A percentile compares a stretch with the other conserved stretches of the same genome.
phyloP scores from a whole-genome alignment of 192 early-diverging fungal species.

The Dissophora ornata region DNA sequence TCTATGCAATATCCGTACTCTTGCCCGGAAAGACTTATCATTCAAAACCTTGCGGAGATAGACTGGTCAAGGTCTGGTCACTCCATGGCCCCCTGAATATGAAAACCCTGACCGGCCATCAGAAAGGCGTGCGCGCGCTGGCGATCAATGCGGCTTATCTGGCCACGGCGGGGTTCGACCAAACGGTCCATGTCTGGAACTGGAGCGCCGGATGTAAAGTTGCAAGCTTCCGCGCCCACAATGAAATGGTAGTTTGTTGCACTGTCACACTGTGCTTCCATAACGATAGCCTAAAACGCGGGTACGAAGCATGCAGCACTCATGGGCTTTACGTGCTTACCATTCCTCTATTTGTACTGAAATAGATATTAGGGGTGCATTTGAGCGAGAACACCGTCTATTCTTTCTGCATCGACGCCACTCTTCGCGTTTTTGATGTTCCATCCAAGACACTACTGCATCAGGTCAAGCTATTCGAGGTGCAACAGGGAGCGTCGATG shows the following conservation, averaged over 20 bases:
- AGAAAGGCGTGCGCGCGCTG: slow-evolving; percentile 40
- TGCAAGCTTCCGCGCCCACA: slow-evolving; percentile 47
- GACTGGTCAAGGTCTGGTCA: slow-evolving; percentile 44
- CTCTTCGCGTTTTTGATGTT: slow-evolving; percentile 40
- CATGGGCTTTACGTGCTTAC: not conserved
- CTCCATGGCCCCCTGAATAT: slow-evolving; percentile 38
- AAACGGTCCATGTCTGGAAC: slow-evolving; percentile 42
- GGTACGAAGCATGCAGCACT: no score
- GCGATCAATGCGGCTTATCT: slow-evolving; percentile 42
- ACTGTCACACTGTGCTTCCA: no score
- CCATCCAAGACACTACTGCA: slow-evolving; percentile 35
- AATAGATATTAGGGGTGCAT: slow-evolving; percentile 42
- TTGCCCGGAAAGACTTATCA: no score
- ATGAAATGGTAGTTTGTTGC: slow-evolving; percentile 47
- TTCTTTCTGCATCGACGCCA: slow-evolving; percentile 45
- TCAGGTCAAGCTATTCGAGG: slow-evolving; percentile 42
- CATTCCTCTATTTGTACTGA: slow-evolving; percentile 1
- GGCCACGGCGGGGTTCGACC: slow-evolving; percentile 45
- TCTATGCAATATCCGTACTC: no score
- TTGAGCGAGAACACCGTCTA: slow-evolving; percentile 27
- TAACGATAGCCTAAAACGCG: no score
- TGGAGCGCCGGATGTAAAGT: slow-evolving; percentile 39
- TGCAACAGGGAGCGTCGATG: slow-evolving; percentile 21
- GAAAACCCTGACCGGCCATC: slow-evolving; percentile 35
- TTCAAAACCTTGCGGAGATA: slow-evolving; percentile 2